A percentile compares a stretch with the other conserved stretches of the same genome.
Conservation (phyloP, 2,329 filamentous ascomycete genomes). For the Pseudogymnoascus sp. region DNA sequence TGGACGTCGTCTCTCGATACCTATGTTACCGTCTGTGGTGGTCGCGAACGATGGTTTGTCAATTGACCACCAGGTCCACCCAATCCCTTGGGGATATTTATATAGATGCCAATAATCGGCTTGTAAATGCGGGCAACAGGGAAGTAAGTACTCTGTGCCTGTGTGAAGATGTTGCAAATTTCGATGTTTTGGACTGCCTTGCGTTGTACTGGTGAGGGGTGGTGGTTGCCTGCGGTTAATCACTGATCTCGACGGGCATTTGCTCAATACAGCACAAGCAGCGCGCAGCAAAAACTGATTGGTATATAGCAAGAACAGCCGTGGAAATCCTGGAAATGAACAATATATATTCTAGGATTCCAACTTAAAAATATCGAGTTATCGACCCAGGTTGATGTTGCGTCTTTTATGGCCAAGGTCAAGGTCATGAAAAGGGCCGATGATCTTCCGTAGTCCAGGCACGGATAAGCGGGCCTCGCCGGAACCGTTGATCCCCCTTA, state of each 20-base stretch:
- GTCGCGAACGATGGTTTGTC: background rate
- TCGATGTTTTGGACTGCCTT: background rate
- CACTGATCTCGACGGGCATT: background rate
- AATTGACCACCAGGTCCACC: background rate
- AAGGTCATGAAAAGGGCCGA: background rate
- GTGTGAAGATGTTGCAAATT: background rate
- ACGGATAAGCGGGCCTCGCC: background rate
- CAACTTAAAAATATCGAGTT: background rate
- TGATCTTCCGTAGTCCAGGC: background rate
- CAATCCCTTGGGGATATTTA: background rate
- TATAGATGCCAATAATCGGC: background rate
- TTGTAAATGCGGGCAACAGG: background rate
- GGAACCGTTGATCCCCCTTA: background rate
- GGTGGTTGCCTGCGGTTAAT: background rate
- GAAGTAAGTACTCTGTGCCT: background rate
- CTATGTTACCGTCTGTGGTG: background rate
- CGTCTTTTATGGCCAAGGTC: background rate
- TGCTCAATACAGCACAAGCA: background rate
- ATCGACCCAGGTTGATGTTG: background rate
- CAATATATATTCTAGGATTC: background rate
- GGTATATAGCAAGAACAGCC: background rate
- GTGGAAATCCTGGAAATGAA: background rate
- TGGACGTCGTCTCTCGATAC: constrained; percentile 20
- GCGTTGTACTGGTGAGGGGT: background rate
- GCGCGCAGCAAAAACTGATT: background rate